phyloP scores from a whole-genome alignment of 83 land plant genomes.

The Picea abies region DNA sequence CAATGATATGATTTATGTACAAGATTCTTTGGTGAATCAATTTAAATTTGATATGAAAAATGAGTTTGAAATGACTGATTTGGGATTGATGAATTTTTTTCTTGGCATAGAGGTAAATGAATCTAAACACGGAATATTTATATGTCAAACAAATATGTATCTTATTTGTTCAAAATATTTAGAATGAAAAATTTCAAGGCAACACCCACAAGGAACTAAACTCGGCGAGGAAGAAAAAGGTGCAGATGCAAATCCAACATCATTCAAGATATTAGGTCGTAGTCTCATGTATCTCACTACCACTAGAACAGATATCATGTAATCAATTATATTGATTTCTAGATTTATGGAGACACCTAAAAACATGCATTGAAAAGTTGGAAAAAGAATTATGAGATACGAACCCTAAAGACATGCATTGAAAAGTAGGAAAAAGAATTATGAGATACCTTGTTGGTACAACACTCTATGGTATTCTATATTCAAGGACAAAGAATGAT shows the following conservation, averaged over 20 bases:
- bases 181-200: background rate
- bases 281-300: constrained; percentile 11
- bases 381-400: too few species aligned
- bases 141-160: background rate
- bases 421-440: background rate
- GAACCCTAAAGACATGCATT: background rate
- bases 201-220: background rate
- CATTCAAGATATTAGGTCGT: constrained; percentile 13
- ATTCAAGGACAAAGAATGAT: background rate
- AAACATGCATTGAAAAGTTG: too few species aligned
- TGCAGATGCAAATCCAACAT: background rate
- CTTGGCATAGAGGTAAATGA: too few species aligned
- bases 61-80: too few species aligned
- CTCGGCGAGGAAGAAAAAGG: background rate
- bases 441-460: background rate
- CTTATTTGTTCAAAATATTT: background rate
- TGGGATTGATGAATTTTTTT: too few species aligned
- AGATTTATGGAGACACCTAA: constrained; percentile 12
- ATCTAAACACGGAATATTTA: too few species aligned
- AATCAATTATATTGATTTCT: background rate
- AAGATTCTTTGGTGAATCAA: too few species aligned
- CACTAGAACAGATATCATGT: constrained; percentile 6
- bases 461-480: background rate
- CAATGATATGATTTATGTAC: too few species aligned
- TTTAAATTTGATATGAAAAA: too few species aligned